Evolutionary conservation across 1,139 yeast species (phyloP).

Genomic region (Geotrichum carabidarum): DNA sequence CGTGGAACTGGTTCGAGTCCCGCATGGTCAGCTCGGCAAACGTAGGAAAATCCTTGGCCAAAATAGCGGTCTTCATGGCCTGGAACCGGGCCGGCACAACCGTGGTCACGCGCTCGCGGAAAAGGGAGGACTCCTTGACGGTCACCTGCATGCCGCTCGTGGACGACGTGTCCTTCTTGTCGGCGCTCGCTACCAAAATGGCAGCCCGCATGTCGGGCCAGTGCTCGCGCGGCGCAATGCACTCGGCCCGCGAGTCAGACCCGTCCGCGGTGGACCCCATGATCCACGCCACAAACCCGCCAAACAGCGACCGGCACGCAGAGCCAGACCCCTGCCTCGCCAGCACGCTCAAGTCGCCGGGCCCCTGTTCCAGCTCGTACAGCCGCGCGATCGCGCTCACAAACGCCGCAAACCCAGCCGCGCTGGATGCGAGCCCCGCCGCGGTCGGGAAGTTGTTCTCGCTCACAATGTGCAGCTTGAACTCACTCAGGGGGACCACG

Average conservation of each 20-base stretch:
- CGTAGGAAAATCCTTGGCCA: constrained; percentile 60
- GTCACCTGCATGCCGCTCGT: constrained; percentile 96
- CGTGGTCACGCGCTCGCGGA: constrained; percentile 64
- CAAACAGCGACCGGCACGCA: constrained; percentile 93
- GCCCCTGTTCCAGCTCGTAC: constrained; percentile 71
- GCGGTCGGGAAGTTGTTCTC: constrained; percentile 99
- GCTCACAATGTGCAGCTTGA: constrained; percentile 74
- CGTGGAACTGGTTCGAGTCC: constrained; percentile 96
- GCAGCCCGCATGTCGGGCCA: constrained; percentile 95
- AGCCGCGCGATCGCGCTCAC: constrained; percentile 80
- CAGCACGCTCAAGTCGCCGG: constrained; percentile 80
- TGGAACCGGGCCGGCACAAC: constrained; percentile 84
- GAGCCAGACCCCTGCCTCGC: constrained; percentile 99
- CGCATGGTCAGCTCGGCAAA: constrained; percentile 92
- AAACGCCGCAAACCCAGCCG: constrained; percentile 97
- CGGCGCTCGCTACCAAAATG: constrained; percentile 85
- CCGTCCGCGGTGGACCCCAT: constrained; percentile 78
- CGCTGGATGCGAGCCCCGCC: constrained; percentile 95
- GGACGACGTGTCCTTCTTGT: constrained; percentile 89
- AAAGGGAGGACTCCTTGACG: constrained; percentile 80
- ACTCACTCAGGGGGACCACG: constrained; percentile 58
- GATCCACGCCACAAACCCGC: constrained; percentile 99
- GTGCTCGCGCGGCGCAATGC: constrained; percentile 73
- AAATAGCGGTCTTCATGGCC: constrained; percentile 74
- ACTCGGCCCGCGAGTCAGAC: constrained; percentile 85